Evolutionary conservation across 2,329 filamentous ascomycete species (phyloP), one percentile per base, ranked within the genome.

Genomic region (Tolypocladium paradoxum): DNA sequence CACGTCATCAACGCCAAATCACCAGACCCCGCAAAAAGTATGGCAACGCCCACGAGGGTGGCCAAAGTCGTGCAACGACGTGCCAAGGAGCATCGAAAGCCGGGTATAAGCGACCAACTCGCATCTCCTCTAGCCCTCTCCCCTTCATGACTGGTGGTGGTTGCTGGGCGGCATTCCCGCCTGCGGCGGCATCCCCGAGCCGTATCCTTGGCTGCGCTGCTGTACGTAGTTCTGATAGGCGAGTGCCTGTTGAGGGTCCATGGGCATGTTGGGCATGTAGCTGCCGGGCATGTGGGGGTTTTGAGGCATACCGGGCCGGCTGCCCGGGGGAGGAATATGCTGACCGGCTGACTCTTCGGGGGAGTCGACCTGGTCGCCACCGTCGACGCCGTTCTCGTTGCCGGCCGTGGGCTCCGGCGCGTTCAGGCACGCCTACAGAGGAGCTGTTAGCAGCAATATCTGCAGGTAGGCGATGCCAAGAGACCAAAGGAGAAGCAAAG

Each of bases 351-450:
- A 84, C 70, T 97, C 93, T 71, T 97, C 93, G 52, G 92, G 91
- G 2, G 92, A 95, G 60, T 96, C 90, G 64, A 90, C 87, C 58
- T 87, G 82, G 61, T 87, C 86, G 57, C 77, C 73, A 59, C 87
- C 85, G 59, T 91, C 87, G 57, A 88, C 85, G 50, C 87, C 87
- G 62, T 90, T 90, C 67, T 95, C 89, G 64, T 83, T 84, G 65
- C 88, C 88, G 35, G 84, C 81, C 27, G 85, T 78, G 50, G 92
- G 91, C 70, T 99, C 93, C 43, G 93, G 93, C 22, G 93, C 93
- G 70, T 99, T 99, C 56, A 99, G 75, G 68, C 93, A 99, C 50
- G 93, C 91, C 92, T 97, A 62, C n/a, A 53, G 27, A 55, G 61
- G 50, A 59, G 3, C 50, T 33, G 66, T 74, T 61, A 76, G 71